Evolutionary conservation across 2,329 filamentous ascomycete species (phyloP).

Genomic region (Cercospora sp.): DNA sequence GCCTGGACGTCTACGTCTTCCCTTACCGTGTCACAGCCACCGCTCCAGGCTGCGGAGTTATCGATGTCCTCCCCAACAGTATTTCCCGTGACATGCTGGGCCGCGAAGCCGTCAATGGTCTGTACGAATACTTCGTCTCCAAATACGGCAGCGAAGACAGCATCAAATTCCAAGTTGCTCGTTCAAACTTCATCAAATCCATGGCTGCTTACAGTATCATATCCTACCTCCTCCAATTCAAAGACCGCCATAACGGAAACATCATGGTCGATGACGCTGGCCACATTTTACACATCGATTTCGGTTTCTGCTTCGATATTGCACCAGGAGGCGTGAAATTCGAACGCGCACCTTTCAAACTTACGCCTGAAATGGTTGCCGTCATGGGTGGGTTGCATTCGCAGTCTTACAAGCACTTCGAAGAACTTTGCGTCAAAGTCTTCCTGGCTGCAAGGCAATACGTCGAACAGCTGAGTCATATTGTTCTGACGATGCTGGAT

Average conservation of each 20-base stretch:
- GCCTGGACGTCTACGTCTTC: slow-evolving; percentile 94
- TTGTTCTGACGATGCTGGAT: slow-evolving; percentile 93
- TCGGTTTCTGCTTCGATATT: slow-evolving; percentile 99
- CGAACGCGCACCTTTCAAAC: slow-evolving; percentile 96
- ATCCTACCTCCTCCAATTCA: slow-evolving; percentile 95
- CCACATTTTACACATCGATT: slow-evolving; percentile 97
- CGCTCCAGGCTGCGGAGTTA: slow-evolving; percentile 94
- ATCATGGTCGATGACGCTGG: slow-evolving; percentile 99
- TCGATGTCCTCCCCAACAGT: slow-evolving; percentile 95
- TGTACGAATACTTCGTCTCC: slow-evolving; percentile 97
- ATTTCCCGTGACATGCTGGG: slow-evolving; percentile 99
- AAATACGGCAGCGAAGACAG: slow-evolving; percentile 98
- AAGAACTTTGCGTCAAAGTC: slow-evolving; percentile 92
- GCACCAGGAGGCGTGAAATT: slow-evolving; percentile 96
- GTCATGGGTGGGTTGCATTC: slow-evolving; percentile 90
- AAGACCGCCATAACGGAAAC: slow-evolving; percentile 98
- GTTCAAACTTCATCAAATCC: slow-evolving; percentile 96
- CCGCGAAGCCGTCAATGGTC: slow-evolving; percentile 92
- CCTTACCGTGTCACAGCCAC: slow-evolving; percentile 97
- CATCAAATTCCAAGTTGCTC: slow-evolving; percentile 88
- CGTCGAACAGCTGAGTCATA: slow-evolving; percentile 82
- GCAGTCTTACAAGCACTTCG: slow-evolving; percentile 92
- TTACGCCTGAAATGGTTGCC: slow-evolving; percentile 96
- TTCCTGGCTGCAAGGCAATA: slow-evolving; percentile 88
- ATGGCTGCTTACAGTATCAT: slow-evolving; percentile 99